Percentiles rank a stretch among this genome's conserved stretches.
Conservation (phyloP, 768 basidiomycete genomes). For the Suillus lakei region DNA sequence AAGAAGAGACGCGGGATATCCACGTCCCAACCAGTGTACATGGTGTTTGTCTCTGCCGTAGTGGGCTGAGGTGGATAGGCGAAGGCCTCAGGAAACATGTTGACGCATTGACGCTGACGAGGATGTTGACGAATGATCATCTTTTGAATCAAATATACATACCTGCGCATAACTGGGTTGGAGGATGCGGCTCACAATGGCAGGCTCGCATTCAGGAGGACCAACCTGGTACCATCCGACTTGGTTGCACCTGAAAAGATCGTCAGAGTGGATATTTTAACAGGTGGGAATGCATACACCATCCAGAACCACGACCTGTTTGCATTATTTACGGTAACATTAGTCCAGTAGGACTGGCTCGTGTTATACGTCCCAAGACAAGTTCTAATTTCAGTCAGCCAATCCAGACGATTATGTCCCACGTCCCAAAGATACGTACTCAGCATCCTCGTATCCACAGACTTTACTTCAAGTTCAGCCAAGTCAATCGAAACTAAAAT, state of each 20-base stretch:
- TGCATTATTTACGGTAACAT: constrained; percentile 58
- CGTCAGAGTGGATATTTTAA: constrained; percentile 7
- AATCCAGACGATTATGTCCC: not conserved
- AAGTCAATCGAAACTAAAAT: not conserved
- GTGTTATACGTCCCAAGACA: constrained; percentile 49
- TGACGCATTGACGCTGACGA: constrained; percentile 66
- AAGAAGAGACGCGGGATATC: constrained; percentile 64
- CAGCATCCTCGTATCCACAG: constrained; percentile 49
- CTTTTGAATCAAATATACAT: not conserved
- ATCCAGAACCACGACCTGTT: constrained; percentile 75
- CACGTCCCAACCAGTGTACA: constrained; percentile 69
- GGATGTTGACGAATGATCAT: not conserved
- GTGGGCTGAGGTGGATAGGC: constrained; percentile 48
- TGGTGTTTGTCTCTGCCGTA: constrained; percentile 46
- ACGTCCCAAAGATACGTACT: constrained; percentile 44
- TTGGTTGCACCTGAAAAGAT: constrained; percentile 62
- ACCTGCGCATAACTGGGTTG: constrained; percentile 36
- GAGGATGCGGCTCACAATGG: constrained; percentile 39
- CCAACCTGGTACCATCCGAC: constrained; percentile 56
- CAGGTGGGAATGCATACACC: constrained; percentile 44
- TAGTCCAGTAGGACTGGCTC: constrained; percentile 50
- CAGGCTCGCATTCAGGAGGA: constrained; percentile 41
- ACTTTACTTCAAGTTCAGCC: constrained; percentile 40
- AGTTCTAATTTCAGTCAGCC: constrained; percentile 44
- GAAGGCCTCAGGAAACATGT: constrained; percentile 69